phyloP scores from a whole-genome alignment of 2,329 filamentous ascomycete genomes.

The Aspergillus sp. region DNA sequence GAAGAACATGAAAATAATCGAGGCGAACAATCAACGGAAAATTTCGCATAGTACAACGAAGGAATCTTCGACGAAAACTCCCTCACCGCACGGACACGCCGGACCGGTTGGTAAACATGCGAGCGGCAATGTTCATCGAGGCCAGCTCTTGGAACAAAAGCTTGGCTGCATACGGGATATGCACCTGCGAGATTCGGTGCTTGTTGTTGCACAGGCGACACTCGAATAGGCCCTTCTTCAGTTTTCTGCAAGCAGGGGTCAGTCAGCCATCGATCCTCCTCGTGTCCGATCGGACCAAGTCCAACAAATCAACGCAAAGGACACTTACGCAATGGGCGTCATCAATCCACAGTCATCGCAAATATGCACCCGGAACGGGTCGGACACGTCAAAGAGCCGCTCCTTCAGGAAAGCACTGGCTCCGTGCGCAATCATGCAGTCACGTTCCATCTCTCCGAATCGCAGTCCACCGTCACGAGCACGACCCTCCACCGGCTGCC shows the following conservation, averaged over 20 bases:
- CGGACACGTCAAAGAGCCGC: constrained; percentile 92
- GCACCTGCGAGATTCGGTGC: constrained; percentile 95
- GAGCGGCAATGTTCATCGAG: constrained; percentile 96
- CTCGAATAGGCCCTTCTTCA: constrained; percentile 94
- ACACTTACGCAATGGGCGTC: constrained; percentile 98
- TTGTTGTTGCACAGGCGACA: constrained; percentile 99
- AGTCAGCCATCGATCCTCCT: constrained; percentile 22
- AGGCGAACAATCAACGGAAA: background rate
- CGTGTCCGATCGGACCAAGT: background rate
- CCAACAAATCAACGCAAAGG: constrained; percentile 1
- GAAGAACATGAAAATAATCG: constrained; percentile 4
- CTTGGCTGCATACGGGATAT: constrained; percentile 97
- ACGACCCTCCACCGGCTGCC: constrained; percentile 97
- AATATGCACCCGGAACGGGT: constrained; percentile 96
- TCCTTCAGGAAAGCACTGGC: constrained; percentile 97
- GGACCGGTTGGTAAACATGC: constrained; percentile 82
- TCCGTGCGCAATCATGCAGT: constrained; percentile 99
- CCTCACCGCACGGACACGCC: constrained; percentile 42
- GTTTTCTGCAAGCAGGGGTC: constrained; percentile 58
- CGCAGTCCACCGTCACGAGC: constrained; percentile 95
- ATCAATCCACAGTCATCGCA: constrained; percentile 98
- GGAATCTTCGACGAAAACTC: background rate
- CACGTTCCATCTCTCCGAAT: constrained; percentile 99
- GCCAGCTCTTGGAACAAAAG: constrained; percentile 96
- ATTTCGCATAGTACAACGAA: background rate